Conservation (phyloP, 345 rosid species). For the Trapa bicornis region DNA sequence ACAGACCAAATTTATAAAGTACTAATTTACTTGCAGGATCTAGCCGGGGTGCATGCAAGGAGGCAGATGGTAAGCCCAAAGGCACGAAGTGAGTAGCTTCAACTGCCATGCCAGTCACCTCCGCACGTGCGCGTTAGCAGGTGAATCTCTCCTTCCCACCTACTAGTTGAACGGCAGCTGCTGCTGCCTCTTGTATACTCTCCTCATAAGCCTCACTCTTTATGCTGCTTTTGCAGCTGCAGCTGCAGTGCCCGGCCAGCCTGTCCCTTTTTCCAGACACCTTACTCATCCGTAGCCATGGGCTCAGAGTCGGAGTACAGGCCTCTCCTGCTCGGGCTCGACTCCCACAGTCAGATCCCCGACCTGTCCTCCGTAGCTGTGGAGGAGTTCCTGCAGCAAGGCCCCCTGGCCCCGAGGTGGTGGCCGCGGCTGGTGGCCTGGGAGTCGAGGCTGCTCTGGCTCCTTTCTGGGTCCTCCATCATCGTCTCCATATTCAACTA, state of each 20-base stretch:
- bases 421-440: constrained; percentile 58
- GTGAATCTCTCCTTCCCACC: not conserved
- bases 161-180: not conserved
- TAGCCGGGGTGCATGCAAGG: no score
- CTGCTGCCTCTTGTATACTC: no score
- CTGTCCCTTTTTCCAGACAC: no score
- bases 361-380: constrained; percentile 43
- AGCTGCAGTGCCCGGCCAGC: no score
- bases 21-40: no score
- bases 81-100: no score
- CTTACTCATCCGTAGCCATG: constrained; percentile 9
- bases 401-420: constrained; percentile 35
- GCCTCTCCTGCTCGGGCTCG: constrained; percentile 40
- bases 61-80: no score
- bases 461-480: constrained; percentile 63
- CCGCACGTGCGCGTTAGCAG: not conserved
- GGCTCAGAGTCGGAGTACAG: constrained; percentile 19
- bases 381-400: constrained; percentile 48
- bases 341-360: constrained; percentile 41
- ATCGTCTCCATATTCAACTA: constrained; percentile 52
- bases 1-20: no score
- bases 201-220: not conserved
- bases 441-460: constrained; percentile 84
- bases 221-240: no score
- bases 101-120: no score